Evolutionary conservation across 2,329 filamentous ascomycete species (phyloP).

Genomic region (Calycina marina): DNA sequence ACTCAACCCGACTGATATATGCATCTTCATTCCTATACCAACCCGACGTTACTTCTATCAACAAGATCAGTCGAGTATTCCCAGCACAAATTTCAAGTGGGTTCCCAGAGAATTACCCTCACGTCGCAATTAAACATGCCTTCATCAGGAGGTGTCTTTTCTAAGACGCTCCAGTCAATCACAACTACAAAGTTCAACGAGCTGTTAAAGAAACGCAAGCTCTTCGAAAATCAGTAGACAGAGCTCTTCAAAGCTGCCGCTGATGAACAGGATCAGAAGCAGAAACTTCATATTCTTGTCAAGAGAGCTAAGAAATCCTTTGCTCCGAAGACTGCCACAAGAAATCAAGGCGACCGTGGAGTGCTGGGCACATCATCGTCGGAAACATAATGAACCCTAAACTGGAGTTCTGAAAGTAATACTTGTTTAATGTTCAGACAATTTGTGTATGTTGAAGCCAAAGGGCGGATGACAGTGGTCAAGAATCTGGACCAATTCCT

Average conservation of each 20-base stretch:
- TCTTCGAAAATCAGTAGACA: slow-evolving; percentile 33
- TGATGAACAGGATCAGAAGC: slow-evolving; percentile 20
- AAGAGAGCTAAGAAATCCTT: slow-evolving; percentile 21
- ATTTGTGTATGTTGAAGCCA: no score
- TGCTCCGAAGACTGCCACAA: slow-evolving; percentile 11
- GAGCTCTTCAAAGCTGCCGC: slow-evolving; percentile 23
- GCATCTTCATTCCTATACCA: no score
- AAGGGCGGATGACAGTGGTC: no score
- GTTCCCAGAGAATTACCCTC: no score
- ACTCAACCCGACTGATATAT: no score
- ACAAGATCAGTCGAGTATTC: no score
- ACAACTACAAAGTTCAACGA: slow-evolving; percentile 42
- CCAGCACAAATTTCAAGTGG: no score
- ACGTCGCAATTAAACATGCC: slow-evolving; percentile 22
- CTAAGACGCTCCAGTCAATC: slow-evolving; percentile 38
- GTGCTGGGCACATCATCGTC: slow-evolving; percentile 7
- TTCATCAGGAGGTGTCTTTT: slow-evolving; percentile 26
- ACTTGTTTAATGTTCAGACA: no score
- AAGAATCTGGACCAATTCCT: slow-evolving; percentile 36
- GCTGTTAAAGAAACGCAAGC: slow-evolving; percentile 33
- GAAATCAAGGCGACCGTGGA: slow-evolving; percentile 7
- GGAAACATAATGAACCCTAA: slow-evolving; percentile 8
- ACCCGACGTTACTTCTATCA: no score
- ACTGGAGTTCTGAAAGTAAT: no score
- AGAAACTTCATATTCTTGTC: slow-evolving; percentile 23